Evolutionary conservation across 768 basidiomycete species (phyloP).

Genomic region (Russula lepida): DNA sequence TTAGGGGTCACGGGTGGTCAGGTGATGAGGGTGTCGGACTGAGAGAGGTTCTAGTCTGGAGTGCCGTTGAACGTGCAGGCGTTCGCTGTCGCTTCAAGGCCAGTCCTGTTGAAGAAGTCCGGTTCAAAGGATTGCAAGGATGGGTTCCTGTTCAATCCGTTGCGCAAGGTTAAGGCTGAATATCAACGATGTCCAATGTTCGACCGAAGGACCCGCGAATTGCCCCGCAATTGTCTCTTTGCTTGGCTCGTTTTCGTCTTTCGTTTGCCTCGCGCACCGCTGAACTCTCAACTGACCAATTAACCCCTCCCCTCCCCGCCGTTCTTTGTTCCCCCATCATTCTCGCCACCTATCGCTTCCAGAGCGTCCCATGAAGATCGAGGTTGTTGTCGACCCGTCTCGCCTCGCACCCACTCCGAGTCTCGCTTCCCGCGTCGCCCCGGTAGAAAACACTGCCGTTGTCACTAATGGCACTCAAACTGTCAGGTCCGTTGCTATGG

Average conservation of each 20-base stretch:
- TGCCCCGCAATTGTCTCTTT: conserved; percentile 17
- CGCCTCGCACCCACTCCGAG: conserved; percentile 51
- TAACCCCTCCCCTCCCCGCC: conserved; percentile 31
- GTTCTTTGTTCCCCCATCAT: conserved; percentile 19
- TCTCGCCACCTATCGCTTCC: conserved; percentile 27
- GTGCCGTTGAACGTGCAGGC: conserved; percentile 16
- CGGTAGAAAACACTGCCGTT: conserved; percentile 42
- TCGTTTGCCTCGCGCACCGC: conserved; percentile 26
- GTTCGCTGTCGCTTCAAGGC: conserved; percentile 20
- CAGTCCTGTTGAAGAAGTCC: conserved; percentile 20
- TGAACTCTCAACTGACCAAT: conserved; percentile 32
- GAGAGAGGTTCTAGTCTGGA: conserved; percentile 19
- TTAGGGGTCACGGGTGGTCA: conserved; percentile 12
- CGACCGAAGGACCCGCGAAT: conserved; percentile 14
- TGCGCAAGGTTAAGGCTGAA: conserved; percentile 17
- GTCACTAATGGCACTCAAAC: conserved; percentile 28
- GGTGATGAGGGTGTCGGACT: conserved; percentile 15
- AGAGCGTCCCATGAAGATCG: conserved; percentile 99
- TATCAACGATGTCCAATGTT: conserved; percentile 12
- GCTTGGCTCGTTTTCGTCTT: conserved; percentile 23
- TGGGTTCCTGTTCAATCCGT: conserved; percentile 11
- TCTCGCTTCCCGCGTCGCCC: conserved; percentile 79
- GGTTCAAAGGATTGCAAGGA: conserved; percentile 11
- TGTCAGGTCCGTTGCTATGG: conserved; percentile 30
- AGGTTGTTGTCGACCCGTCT: conserved; percentile 88